Conservation (phyloP, 2,329 filamentous ascomycete genomes). For the Exophiala mesophila region DNA sequence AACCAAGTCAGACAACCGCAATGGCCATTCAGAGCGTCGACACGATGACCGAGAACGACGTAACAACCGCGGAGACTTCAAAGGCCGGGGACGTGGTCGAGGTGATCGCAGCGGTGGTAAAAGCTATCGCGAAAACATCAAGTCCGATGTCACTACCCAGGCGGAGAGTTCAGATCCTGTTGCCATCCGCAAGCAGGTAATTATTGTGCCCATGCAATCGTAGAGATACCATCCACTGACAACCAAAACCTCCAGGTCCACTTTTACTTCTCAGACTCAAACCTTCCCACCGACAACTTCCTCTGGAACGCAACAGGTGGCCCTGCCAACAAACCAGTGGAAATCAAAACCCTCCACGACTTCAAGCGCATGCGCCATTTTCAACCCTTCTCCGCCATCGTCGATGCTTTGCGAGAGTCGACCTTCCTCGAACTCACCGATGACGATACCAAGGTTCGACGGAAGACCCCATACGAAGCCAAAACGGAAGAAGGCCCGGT, state of each 20-base stretch:
- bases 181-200: constrained; percentile 77
- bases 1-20: constrained; percentile 19
- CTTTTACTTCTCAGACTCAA: constrained; percentile 92
- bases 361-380: constrained; percentile 98
- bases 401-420: constrained; percentile 77
- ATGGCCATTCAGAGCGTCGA: not conserved
- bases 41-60: constrained; percentile 1
- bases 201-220: too few relatives aligned
- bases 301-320: constrained; percentile 75
- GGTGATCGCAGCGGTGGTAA: constrained; percentile 31
- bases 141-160: constrained; percentile 64
- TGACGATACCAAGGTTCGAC: constrained; percentile 65
- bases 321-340: constrained; percentile 72
- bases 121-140: constrained; percentile 53
- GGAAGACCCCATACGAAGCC: constrained; percentile 65
- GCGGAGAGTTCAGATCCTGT: constrained; percentile 70
- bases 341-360: constrained; percentile 69
- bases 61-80: constrained; percentile 18
- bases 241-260: constrained; percentile 59
- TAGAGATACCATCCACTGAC: not conserved
- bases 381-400: constrained; percentile 77
- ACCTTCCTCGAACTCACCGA: constrained; percentile 68
- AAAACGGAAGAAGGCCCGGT: constrained; percentile 52
- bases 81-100: constrained; percentile 10
- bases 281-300: constrained; percentile 83